Conservation (phyloP, 371 early-diverging fungal species). For the Mucor saturninus region DNA sequence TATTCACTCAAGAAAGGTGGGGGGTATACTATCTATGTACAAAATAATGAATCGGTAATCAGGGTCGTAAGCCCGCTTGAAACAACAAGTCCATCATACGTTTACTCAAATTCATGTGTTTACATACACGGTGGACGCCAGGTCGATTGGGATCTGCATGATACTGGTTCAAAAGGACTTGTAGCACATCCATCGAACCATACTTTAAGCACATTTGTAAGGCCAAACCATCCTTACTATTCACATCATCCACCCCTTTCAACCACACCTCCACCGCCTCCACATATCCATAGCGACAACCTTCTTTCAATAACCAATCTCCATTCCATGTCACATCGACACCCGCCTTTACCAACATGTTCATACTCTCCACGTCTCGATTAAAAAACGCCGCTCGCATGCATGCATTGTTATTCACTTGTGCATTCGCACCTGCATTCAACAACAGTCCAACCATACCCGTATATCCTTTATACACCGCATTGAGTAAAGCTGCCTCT, state of each 20-base stretch:
- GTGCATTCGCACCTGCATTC: constrained; percentile 36
- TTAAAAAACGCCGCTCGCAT: constrained; percentile 29
- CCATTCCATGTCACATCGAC: constrained; percentile 33
- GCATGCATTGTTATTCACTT: constrained; percentile 32
- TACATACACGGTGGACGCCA: constrained; percentile 22
- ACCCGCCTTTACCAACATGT: constrained; percentile 23
- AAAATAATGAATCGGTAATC: too few relatives aligned
- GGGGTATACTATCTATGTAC: too few relatives aligned
- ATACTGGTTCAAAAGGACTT: constrained; percentile 16
- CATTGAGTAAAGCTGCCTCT: constrained; percentile 46
- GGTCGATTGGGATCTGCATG: constrained; percentile 36
- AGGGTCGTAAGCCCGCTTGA: too few relatives aligned
- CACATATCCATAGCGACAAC: constrained; percentile 21
- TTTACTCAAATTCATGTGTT: too few relatives aligned
- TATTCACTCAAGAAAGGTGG: too few relatives aligned
- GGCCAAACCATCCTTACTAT: constrained; percentile 26
- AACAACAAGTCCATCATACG: too few relatives aligned
- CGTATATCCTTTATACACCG: constrained; percentile 31
- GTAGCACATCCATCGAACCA: constrained; percentile 2
- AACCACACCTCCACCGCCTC: constrained; percentile 8
- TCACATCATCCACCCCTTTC: constrained; percentile 4
- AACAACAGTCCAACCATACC: constrained; percentile 29
- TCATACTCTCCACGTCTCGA: constrained; percentile 14
- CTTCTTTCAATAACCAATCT: constrained; percentile 29
- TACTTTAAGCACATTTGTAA: constrained; percentile 30